Evolutionary conservation across 1,139 yeast species (phyloP).

Genomic region (Debaryomycetaceae sp.): DNA sequence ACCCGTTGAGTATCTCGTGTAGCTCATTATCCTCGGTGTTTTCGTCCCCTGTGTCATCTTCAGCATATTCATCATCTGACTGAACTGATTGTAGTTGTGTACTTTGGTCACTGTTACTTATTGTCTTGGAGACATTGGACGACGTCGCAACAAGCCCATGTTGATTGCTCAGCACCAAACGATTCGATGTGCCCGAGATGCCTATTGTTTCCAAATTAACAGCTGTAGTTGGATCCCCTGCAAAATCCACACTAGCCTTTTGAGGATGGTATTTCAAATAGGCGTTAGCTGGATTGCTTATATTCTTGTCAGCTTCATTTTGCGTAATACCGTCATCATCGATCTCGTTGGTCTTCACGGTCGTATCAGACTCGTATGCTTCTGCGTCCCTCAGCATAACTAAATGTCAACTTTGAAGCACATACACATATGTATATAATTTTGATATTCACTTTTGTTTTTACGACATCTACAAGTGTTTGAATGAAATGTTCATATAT

Average conservation of each 20-base stretch:
- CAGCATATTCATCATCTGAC: conserved; percentile 7
- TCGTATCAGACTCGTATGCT: too few species aligned
- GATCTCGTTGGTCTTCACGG: too few species aligned
- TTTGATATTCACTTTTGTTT: background rate
- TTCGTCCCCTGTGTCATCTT: conserved; percentile 7
- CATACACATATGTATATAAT: too few species aligned
- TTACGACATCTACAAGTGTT: background rate
- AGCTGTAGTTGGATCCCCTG: conserved; percentile 19
- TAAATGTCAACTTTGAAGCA: too few species aligned
- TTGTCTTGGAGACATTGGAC: background rate
- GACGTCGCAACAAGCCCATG: background rate
- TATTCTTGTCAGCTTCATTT: background rate
- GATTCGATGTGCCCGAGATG: conserved; percentile 1
- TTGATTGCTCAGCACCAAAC: background rate
- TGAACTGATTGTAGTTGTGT: conserved; percentile 5
- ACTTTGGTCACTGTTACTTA: conserved; percentile 3
- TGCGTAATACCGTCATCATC: background rate
- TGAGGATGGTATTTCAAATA: background rate
- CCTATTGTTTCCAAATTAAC: conserved; percentile 15
- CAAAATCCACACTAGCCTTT: background rate
- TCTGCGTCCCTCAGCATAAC: too few species aligned
- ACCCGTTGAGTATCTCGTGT: conserved; percentile 22
- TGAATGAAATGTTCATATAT: background rate
- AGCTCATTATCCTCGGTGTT: conserved; percentile 24
- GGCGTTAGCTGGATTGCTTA: background rate